Base-by-base conservation (phyloP, 805 yeast species). In the Candida nanaspora region DNA sequence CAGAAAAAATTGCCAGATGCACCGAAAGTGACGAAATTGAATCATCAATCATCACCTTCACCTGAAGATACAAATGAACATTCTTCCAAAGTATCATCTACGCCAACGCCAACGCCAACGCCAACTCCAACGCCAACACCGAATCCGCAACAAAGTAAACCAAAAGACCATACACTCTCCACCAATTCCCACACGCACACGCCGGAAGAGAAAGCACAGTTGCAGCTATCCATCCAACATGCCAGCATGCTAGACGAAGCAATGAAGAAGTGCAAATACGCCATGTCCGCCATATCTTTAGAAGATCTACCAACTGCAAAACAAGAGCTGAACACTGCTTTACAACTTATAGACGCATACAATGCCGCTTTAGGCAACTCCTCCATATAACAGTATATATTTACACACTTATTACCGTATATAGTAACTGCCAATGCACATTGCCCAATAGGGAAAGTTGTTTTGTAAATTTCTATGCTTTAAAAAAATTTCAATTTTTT, bases 281-380 rank as follows among this genome's bases (percentile, higher is more conserved):
- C 86, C n/a, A 70, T 80, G 10, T 79, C 86, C 10, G 87, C 89
- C 1, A 66, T 82, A 28, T 78, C 77, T 52, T 82, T 80, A 52
- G 89, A 82, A 49, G 89, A 82, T 45, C 57, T 70, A 7, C 61
- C 50, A n/a, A 82, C 88, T 0, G 89, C 88, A 3, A 68, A 77
- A 37, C 50, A 51, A 8, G 83, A 81, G 56, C 62, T 81, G 27
- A 50, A 60, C 25, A 56, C 65, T 31, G 83, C 84, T 0, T 55
- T 80, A 29, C 68, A 64, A 1, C 38, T 55, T 13, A 48, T 65
- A 21, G 36, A 47, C n/a, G 11, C 21, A 33, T 33, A 33, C 28
- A 14, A 33, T 15, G n/a, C 8, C n/a, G n/a, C n/a, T n/a, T n/a
- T n/a, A n/a, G n/a, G n/a, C n/a, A n/a, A n/a, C n/a, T n/a, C n/a